Evolutionary conservation across 2,329 filamentous ascomycete species (phyloP).

Genomic region (Colletotrichum filicis): DNA sequence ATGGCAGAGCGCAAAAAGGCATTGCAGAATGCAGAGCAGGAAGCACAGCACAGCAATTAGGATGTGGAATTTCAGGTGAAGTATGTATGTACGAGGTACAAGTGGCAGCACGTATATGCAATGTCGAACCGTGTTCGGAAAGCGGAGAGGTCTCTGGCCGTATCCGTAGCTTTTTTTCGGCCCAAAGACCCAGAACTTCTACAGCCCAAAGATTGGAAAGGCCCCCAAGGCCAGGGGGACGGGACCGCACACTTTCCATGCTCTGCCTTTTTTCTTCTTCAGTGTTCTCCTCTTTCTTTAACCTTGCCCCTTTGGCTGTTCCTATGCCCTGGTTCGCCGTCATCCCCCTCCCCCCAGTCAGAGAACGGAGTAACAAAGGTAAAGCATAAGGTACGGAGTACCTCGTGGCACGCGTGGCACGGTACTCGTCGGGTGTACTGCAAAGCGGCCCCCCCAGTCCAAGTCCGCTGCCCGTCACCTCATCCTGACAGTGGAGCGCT

Average conservation of each 20-base stretch:
- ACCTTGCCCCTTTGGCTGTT: conserved; percentile 1
- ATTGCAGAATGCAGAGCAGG: conserved; percentile 11
- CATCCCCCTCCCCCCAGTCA: not conserved
- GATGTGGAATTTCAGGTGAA: conserved; percentile 9
- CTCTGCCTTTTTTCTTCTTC: not conserved
- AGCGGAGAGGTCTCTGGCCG: conserved; percentile 8
- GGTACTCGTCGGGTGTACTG: not conserved
- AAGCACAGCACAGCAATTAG: conserved; percentile 17
- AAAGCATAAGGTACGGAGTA: not conserved
- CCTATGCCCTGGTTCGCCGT: not conserved
- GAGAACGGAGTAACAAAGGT: not conserved
- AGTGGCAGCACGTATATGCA: conserved; percentile 22
- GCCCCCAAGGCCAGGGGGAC: not conserved
- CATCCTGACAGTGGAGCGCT: conserved; percentile 29
- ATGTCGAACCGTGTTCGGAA: conserved; percentile 31
- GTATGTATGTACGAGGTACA: conserved; percentile 23
- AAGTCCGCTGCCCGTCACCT: conserved; percentile 32
- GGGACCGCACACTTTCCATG: not conserved
- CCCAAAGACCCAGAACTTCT: conserved; percentile 26
- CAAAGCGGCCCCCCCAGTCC: conserved; percentile 11
- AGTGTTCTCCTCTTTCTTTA: not conserved
- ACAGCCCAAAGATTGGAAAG: conserved; percentile 13
- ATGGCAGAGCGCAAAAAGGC: not conserved
- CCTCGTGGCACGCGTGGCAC: not conserved
- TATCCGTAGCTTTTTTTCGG: conserved; percentile 18